Percentiles rank a stretch among this genome's conserved stretches.
Conservation (phyloP, 1,139 yeast species). For the Schizosaccharomyces versatilis region DNA sequence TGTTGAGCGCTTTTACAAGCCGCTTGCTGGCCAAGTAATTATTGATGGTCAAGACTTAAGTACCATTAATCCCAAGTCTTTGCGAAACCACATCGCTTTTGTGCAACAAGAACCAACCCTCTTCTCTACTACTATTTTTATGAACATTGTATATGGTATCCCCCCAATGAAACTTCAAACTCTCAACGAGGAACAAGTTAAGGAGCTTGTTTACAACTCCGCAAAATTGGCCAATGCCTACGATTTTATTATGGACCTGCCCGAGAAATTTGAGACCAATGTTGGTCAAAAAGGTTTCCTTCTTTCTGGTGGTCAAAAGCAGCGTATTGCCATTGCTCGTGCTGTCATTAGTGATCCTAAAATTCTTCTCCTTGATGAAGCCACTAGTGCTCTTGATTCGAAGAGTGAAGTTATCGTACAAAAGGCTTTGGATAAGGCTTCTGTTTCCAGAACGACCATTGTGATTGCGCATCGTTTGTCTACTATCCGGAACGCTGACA, state of each 20-base stretch:
- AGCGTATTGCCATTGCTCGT: constrained; percentile 53
- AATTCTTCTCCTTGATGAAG: constrained; percentile 51
- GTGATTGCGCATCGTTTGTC: constrained; percentile 61
- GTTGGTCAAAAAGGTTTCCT: constrained; percentile 32
- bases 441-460: constrained; percentile 47
- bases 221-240: constrained; percentile 29
- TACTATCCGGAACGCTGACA: constrained; percentile 35
- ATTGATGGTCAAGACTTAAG: constrained; percentile 27
- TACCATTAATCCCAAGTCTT: constrained; percentile 26
- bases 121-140: constrained; percentile 44
- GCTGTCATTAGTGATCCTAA: constrained; percentile 44
- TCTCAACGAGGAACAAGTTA: constrained; percentile 24
- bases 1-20: constrained; percentile 30
- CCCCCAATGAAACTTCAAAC: constrained; percentile 17
- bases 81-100: constrained; percentile 33
- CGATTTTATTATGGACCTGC: constrained; percentile 30
- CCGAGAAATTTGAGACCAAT: constrained; percentile 34
- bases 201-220: constrained; percentile 23
- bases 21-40: constrained; percentile 20
- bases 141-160: constrained; percentile 46
- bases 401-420: constrained; percentile 53
- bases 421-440: constrained; percentile 36
- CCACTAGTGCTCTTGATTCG: constrained; percentile 57
- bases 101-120: constrained; percentile 56
- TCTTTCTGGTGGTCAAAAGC: constrained; percentile 65